These are phyloP conservation scores for Senecio squalidus DNA, from an alignment of 140 eudicot genomes.

Conservation along the genomic window DNA sequence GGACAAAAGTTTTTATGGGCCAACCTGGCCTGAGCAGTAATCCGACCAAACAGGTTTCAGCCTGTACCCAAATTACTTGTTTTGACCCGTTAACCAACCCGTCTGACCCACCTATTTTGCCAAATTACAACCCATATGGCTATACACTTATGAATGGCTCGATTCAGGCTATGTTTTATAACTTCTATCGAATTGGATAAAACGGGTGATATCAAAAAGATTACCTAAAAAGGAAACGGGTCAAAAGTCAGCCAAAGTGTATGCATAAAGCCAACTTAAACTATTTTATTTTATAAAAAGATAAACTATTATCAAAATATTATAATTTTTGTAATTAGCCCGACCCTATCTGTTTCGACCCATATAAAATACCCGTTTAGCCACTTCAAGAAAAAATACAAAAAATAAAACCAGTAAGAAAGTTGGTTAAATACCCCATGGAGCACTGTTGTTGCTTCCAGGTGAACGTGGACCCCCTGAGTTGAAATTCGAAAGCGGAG, in stretches of 20 bases:
- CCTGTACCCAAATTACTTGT: background rate
- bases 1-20: no score
- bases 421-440: slow-evolving; percentile 64
- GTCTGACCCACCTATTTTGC: background rate
- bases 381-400: background rate
- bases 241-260: background rate
- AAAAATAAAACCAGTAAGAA: background rate
- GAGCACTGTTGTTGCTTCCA: slow-evolving; percentile 45
- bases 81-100: background rate
- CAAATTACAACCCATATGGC: background rate
- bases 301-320: background rate
- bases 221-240: background rate
- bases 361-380: background rate
- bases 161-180: slow-evolving; percentile 2
- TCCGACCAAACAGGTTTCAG: no score
- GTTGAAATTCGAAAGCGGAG: slow-evolving; percentile 43
- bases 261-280: background rate
- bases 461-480: slow-evolving; percentile 66
- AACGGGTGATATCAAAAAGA: background rate
- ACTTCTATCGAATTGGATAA: background rate
- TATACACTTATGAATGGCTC: background rate
- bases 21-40: no score
- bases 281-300: slow-evolving; percentile 1
- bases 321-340: background rate
- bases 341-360: background rate